These are phyloP conservation scores for Hansenula lynferdii DNA, from an alignment of 1,139 yeast genomes.

Conservation along the genomic window DNA sequence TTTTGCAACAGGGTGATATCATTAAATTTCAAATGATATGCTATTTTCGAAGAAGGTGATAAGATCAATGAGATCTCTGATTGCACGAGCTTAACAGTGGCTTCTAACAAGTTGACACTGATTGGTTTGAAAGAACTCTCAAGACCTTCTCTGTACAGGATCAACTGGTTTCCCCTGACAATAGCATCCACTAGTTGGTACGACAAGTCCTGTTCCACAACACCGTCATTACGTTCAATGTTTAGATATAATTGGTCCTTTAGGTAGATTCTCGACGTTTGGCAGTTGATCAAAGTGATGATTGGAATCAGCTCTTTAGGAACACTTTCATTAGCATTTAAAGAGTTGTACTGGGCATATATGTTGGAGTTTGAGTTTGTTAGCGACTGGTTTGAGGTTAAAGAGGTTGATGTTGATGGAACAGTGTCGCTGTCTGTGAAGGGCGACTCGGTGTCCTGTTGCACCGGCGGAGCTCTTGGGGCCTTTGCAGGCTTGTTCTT, in stretches of 20 bases:
- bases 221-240: conserved; percentile 8
- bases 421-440: neutral
- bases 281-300: conserved; percentile 46
- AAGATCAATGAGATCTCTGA: conserved; percentile 63
- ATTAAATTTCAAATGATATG: conserved; percentile 64
- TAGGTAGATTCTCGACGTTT: conserved; percentile 42
- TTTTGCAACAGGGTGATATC: conserved; percentile 33
- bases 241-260: conserved; percentile 9
- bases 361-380: conserved; percentile 4
- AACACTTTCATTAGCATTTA: conserved; percentile 2
- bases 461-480: no score
- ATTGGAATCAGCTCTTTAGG: conserved; percentile 45
- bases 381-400: neutral
- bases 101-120: conserved; percentile 69
- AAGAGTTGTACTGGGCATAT: conserved; percentile 8
- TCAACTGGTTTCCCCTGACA: conserved; percentile 11
- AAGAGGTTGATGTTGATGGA: conserved; percentile 3
- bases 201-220: conserved; percentile 8
- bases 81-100: conserved; percentile 61
- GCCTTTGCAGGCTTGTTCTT: no score
- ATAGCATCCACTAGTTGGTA: conserved; percentile 10
- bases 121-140: conserved; percentile 42
- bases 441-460: neutral
- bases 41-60: conserved; percentile 64
- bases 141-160: conserved; percentile 2